Conservation (phyloP, 2,329 filamentous ascomycete species). For the Cytospora piceicola region DNA sequence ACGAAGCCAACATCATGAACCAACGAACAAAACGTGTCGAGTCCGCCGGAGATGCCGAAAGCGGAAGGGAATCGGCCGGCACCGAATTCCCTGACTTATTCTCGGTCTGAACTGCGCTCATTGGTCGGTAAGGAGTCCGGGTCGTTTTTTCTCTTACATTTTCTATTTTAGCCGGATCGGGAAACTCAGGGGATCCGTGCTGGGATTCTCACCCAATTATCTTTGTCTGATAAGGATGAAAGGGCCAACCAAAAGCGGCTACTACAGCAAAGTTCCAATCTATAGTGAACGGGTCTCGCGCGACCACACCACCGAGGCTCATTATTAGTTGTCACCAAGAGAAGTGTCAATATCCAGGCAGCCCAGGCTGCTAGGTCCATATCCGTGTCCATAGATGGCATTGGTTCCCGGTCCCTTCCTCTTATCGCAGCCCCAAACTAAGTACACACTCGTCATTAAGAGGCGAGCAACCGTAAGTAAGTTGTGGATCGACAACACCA, state of each 20-base stretch:
- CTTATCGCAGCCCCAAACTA: background rate
- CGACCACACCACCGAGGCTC: too few relatives aligned
- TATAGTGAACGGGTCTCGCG: too few relatives aligned
- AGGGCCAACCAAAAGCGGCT: background rate
- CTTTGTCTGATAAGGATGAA: conserved; percentile 10
- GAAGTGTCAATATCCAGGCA: too few relatives aligned
- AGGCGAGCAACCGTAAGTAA: background rate
- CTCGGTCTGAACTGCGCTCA: background rate
- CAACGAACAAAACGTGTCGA: background rate
- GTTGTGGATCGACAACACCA: background rate
- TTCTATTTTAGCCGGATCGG: conserved; percentile 14
- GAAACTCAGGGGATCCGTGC: background rate
- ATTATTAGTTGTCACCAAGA: background rate
- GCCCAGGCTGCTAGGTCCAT: too few relatives aligned
- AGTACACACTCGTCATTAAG: too few relatives aligned
- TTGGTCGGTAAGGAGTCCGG: background rate
- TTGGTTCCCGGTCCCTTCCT: too few relatives aligned
- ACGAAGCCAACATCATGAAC: conserved; percentile 1
- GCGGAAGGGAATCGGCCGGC: conserved; percentile 8
- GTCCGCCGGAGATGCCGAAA: conserved; percentile 4
- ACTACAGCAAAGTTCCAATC: background rate
- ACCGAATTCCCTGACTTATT: background rate
- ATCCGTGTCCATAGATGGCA: too few relatives aligned
- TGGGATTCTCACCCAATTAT: background rate
- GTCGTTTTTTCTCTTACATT: background rate